Base-by-base conservation (phyloP, 805 yeast genomes). In the Candida dendrica region DNA sequence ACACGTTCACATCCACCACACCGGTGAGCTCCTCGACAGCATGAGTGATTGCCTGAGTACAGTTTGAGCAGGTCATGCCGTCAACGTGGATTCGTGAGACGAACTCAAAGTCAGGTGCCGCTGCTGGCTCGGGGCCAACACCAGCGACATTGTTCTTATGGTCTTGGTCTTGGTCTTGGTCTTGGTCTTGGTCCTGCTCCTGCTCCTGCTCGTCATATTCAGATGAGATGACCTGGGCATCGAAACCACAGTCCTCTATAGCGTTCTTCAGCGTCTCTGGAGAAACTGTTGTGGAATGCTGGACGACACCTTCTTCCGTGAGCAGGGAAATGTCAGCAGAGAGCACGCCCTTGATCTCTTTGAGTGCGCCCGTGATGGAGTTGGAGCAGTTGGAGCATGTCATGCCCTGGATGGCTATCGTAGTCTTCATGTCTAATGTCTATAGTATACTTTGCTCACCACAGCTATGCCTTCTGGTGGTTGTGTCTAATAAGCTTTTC, bases 31-130 rank as follows among this genome's bases (percentile, higher is more conserved):
- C 55, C 42, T 68, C 63, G 22, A 87, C 53, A 1, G 80, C 80
- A 20, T 64, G 61, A 1, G 81, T 75, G 17, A 91, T 76, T 1
- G 93, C 67, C 2, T 81, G 70, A 0, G 84, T 73, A 58, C 96
- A 89, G 1, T 93, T 73, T 3, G 90, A 80, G 55, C 96, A 89
- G 2, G 96, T 87, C 96, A 88, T 89, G 8, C 96, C 96, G 8
- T 40, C 34, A 29, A 39, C 37, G 16, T 20, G 37, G 16, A 34
- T 22, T 22, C 26, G 19, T 6, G 37, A 20, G n/a, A 34, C 15
- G 15, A 20, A 34, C 15, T 34, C 26, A 6, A 17, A 19, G 5
- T 2, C 26, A 19, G 10, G 20, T 6, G 14, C 18, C 22, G 26
- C 10, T 18, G 11, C 8, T 22, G 24, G n/a, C n/a, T n/a, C 24